Evolutionary conservation across 148 eudicot species (phyloP).

Genomic region (Beta vulgaris): DNA sequence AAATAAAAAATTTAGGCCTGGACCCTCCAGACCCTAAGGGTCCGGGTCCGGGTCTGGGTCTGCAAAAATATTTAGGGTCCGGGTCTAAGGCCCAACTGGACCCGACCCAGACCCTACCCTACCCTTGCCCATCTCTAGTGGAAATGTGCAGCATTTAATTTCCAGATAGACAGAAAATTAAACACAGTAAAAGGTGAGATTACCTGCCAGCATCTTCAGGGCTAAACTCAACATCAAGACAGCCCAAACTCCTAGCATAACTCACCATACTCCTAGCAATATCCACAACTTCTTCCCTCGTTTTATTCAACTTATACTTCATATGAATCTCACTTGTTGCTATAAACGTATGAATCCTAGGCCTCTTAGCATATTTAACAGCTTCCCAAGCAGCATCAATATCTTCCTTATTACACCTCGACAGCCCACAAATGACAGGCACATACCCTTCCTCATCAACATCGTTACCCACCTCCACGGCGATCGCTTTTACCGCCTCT

Average conservation of each 20-base stretch:
- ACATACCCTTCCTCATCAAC: constrained; percentile 51
- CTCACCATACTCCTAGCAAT: constrained; percentile 78
- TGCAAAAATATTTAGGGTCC: too few species aligned
- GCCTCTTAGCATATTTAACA: constrained; percentile 67
- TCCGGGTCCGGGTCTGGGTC: too few species aligned
- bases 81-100: too few species aligned
- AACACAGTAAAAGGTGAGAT: neutral
- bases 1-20: too few species aligned
- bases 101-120: too few species aligned
- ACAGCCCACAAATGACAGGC: constrained; percentile 87
- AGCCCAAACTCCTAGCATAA: constrained; percentile 90
- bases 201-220: constrained; percentile 99
- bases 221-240: constrained; percentile 87
- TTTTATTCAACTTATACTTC: constrained; percentile 81
- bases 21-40: too few species aligned
- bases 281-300: constrained; percentile 67
- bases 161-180: too few species aligned
- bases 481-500: constrained; percentile 73
- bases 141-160: too few species aligned
- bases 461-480: constrained; percentile 59
- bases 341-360: constrained; percentile 86
- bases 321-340: constrained; percentile 96
- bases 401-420: constrained; percentile 80
- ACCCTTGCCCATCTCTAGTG: too few species aligned
- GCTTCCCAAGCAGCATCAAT: constrained; percentile 91